Evolutionary conservation across 768 basidiomycete species (phyloP), one percentile per base, ranked within the genome.

Genomic region (Rhizopogon sp.): DNA sequence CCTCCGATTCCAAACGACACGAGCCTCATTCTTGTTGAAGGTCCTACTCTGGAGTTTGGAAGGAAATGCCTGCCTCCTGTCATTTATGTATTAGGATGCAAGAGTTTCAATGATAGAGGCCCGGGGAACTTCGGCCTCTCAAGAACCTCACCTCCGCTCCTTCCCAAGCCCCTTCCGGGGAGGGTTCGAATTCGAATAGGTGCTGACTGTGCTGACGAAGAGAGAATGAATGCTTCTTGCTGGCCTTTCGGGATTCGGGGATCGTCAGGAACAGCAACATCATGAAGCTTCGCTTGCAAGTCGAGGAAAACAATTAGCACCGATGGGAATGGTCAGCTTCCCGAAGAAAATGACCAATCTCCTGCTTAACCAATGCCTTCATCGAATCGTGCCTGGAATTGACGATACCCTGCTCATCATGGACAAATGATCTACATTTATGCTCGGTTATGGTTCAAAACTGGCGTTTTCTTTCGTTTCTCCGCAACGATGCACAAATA

Each of bases 41-140:
- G 25, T 5, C 25, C 25, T 4, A 25, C 25, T 25, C 25, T 25
- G 25, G 25, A 5, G 25, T 25, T 25, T 25, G 25, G 25, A 25
- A 25, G 25, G 25, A 25, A 25, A 25, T 25, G 25, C 25, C 3
- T 25, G 4, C 25, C 25, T 25, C 25, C 25, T 25, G 25, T 25
- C 25, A 25, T 25, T 25, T 25, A 25, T 25, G 25, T 25, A 25
- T 25, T 25, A 1, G 8, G 14, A 37, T 29, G n/a, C 49, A 46
- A 17, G 42, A 41, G 52, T 16, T n/a, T 43, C 55, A 47, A 55
- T 17, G 17, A 11, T 45, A 56, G 58, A 58, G 56, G 60, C 25
- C 64, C 65, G 49, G 58, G 57, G 54, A 56, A 50, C 37, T 54
- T 71, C 40, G 68, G 70, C 54, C 53, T 33, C 39, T 70, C 25